These are phyloP conservation scores for Neurospora sp. DNA, from an alignment of 495 filamentous ascomycete species.

Conservation along the genomic window DNA sequence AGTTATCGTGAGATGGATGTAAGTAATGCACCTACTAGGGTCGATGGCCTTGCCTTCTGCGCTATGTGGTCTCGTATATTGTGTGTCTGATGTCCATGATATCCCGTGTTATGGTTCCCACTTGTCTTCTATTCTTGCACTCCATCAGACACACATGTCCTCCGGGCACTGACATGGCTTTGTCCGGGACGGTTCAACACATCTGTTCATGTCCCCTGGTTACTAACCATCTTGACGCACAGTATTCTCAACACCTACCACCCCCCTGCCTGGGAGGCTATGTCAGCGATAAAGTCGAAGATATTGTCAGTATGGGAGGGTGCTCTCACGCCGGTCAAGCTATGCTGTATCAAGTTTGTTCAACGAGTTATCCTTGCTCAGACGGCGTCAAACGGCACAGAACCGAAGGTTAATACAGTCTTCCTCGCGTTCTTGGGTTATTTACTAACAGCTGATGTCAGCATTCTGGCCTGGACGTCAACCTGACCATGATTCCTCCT, in stretches of 20 bases:
- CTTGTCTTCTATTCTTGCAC: neutral
- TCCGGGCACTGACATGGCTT: neutral
- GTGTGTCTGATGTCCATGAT: conserved; percentile 12
- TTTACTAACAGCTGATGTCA: conserved; percentile 36
- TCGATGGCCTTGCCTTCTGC: conserved; percentile 2
- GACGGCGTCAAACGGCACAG: conserved; percentile 69
- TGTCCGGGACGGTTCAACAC: neutral
- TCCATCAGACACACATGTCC: neutral
- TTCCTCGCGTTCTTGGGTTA: conserved; percentile 4
- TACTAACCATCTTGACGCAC: conserved; percentile 8
- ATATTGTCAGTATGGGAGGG: conserved; percentile 84
- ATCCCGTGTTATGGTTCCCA: conserved; percentile 8
- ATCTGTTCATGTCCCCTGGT: neutral
- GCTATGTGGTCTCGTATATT: conserved; percentile 14
- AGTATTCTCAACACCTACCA: conserved; percentile 81
- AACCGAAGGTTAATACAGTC: conserved; percentile 61
- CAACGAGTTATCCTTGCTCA: conserved; percentile 89
- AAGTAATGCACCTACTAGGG: conserved; percentile 36
- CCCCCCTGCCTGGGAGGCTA: conserved; percentile 71
- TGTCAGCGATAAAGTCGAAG: conserved; percentile 78
- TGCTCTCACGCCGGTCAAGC: conserved; percentile 61
- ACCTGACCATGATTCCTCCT: conserved; percentile 71
- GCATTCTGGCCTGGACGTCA: conserved; percentile 79
- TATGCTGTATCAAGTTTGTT: conserved; percentile 95
- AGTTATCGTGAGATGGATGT: conserved; percentile 86